Base-by-base conservation (phyloP, 495 filamentous ascomycete species). In the Neurospora sp. region DNA sequence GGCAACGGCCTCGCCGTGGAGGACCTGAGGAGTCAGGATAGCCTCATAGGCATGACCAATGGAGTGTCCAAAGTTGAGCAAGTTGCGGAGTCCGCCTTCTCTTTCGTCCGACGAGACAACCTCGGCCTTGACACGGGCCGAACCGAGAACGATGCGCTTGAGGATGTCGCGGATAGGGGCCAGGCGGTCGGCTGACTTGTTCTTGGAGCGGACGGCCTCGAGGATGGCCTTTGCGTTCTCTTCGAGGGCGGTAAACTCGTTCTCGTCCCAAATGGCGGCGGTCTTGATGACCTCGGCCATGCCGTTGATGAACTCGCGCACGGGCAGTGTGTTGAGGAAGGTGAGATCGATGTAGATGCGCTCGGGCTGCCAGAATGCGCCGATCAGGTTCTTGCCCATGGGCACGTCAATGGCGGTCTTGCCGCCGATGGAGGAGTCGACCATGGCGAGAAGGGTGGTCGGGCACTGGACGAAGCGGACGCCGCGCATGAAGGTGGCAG, bases 271-370 rank as follows among this genome's bases (percentile, higher is more conserved):
- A 75, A 98, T 98, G 72, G 95, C 96, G 7, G 96, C 96, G 23
- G 96, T 99, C 89, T 98, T 98, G 79, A 98, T 90, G 72, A 99
- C 95, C 84, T 99, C 96, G 70, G 95, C 96, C 94, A 99, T 97
- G 72, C 96, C 96, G 82, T 99, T 99, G 82, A 98, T 94, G 82
- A 99, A 95, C 82, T 99, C 95, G 73, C 96, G 87, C 69, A 91
- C 91, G 5, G 95, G 95, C 38, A 99, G 86, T 9, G 93, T 97
- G 79, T 96, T 93, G 77, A 99, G 87, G 80, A 99, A 98, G 70
- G 90, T 89, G 66, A 98, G 87, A 83, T 99, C 96, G 75, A 99
- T 95, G 79, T 96, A 99, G 76, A 97, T 93, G 74, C 93, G 90
- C 77, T 91, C 88, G 39, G 96, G 96, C 80, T 98, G 96, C 94